A percentile compares a stretch with the other conserved stretches of the same genome.
Conservation (phyloP, 2,329 filamentous ascomycete species). For the Paraphoma sp. region DNA sequence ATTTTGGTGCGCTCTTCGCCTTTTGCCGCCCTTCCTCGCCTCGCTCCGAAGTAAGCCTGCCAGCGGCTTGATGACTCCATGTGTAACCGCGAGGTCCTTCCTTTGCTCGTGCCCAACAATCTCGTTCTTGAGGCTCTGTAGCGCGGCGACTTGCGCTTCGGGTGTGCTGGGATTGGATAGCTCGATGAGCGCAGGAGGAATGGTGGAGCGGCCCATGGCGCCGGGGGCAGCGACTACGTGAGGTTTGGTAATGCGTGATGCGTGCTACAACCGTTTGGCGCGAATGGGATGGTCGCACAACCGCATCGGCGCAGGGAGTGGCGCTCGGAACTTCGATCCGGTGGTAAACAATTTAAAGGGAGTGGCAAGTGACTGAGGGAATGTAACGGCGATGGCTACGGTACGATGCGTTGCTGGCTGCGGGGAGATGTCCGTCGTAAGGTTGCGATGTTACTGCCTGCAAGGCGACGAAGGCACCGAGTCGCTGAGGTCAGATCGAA, state of each 20-base stretch:
- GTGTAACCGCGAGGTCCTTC: conserved; percentile 78
- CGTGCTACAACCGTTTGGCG: conserved; percentile 15
- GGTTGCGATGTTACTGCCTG: conserved; percentile 7
- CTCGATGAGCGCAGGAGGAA: conserved; percentile 46
- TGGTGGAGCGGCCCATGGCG: conserved; percentile 45
- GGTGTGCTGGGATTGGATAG: conserved; percentile 46
- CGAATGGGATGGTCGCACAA: conserved; percentile 1
- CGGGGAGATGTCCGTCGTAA: conserved; percentile 18
- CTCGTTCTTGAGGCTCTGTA: conserved; percentile 84
- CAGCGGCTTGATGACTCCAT: conserved; percentile 71
- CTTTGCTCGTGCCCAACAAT: conserved; percentile 85
- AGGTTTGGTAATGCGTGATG: not conserved
- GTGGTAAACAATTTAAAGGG: not conserved
- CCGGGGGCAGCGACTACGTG: not conserved
- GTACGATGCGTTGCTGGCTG: not conserved
- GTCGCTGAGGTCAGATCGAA: not conserved
- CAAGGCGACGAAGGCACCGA: not conserved
- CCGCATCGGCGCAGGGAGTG: conserved; percentile 1
- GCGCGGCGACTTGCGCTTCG: conserved; percentile 58
- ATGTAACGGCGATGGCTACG: not conserved
- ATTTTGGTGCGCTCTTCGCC: conserved; percentile 51
- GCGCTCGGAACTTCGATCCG: not conserved
- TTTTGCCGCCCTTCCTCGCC: conserved; percentile 54
- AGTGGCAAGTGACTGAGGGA: too few relatives aligned
- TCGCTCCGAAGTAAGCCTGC: conserved; percentile 58